These are phyloP conservation scores for Lycium ferocissimum DNA, from an alignment of 257 asterid species.

Conservation along the genomic window DNA sequence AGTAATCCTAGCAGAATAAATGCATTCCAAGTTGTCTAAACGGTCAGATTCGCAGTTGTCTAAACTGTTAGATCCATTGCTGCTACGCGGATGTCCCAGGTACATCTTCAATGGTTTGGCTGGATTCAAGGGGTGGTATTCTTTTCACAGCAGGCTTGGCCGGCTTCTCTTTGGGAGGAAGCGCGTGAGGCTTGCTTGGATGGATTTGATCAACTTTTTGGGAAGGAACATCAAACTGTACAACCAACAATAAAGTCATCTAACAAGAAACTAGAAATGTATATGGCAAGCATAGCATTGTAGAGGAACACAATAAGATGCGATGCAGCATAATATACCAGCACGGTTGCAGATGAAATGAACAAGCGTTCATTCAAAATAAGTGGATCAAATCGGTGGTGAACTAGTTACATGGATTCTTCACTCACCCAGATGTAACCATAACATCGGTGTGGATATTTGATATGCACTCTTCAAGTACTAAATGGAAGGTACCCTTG, in stretches of 20 bases:
- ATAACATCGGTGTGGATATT: background rate
- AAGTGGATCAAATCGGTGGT: background rate
- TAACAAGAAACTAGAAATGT: conserved; percentile 8
- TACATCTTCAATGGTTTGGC: conserved; percentile 43
- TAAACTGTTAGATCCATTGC: background rate
- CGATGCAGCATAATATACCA: background rate
- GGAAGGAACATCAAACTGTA: conserved; percentile 72
- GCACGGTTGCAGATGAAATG: background rate
- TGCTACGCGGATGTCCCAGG: conserved; percentile 61
- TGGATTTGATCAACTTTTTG: conserved; percentile 61
- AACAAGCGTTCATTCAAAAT: background rate
- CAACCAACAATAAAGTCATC: conserved; percentile 30
- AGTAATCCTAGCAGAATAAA: background rate
- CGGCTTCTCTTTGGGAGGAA: conserved; percentile 55
- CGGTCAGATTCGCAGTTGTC: background rate
- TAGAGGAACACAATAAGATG: background rate
- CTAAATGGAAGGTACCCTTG: background rate
- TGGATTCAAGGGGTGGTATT: conserved; percentile 34
- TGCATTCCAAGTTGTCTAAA: background rate
- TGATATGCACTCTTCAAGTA: background rate
- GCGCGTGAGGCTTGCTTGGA: conserved; percentile 55
- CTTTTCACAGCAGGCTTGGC: conserved; percentile 35
- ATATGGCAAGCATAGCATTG: background rate
- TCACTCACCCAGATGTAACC: background rate
- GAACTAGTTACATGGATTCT: background rate